phyloP scores from a whole-genome alignment of 371 early-diverging fungal genomes.

The Rhizomucor pusillus region DNA sequence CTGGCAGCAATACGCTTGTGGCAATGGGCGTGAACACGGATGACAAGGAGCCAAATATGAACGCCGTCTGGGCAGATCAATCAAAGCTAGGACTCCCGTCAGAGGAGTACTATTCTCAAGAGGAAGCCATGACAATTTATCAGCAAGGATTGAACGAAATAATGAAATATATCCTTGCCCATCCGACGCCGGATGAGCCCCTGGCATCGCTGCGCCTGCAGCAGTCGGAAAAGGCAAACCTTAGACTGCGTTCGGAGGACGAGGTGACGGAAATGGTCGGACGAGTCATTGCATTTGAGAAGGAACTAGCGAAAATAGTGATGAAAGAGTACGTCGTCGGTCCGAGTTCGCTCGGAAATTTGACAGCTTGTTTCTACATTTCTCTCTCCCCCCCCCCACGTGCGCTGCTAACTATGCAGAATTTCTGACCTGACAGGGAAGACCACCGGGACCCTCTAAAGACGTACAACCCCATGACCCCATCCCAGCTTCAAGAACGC shows the following conservation, averaged over 20 bases:
- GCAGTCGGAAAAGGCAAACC: constrained; percentile 3
- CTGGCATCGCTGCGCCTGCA: constrained; percentile 2
- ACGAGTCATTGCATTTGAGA: constrained; percentile 49
- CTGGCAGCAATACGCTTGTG: constrained; percentile 23
- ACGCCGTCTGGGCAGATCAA: constrained; percentile 38
- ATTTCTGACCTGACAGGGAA: constrained; percentile 23
- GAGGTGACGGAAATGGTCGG: constrained; percentile 26
- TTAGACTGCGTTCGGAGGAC: constrained; percentile 8
- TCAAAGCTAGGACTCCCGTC: constrained; percentile 48
- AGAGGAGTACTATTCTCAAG: constrained; percentile 54
- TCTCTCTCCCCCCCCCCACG: background rate
- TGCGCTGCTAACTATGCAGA: background rate
- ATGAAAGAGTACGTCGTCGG: constrained; percentile 3
- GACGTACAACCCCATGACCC: constrained; percentile 48
- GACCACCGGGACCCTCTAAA: constrained; percentile 47
- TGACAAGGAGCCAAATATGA: constrained; percentile 38
- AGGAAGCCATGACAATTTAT: constrained; percentile 27
- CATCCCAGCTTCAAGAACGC: constrained; percentile 30
- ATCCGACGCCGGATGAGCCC: background rate
- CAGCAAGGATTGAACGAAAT: constrained; percentile 26
- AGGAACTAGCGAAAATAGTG: constrained; percentile 33
- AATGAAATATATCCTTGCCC: constrained; percentile 14
- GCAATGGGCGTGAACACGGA: constrained; percentile 38
- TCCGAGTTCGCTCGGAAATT: too few species aligned
- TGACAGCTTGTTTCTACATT: background rate